phyloP scores from a whole-genome alignment of 1,284 basidiomycete species.

The Apiotrichum veenhuisii region DNA sequence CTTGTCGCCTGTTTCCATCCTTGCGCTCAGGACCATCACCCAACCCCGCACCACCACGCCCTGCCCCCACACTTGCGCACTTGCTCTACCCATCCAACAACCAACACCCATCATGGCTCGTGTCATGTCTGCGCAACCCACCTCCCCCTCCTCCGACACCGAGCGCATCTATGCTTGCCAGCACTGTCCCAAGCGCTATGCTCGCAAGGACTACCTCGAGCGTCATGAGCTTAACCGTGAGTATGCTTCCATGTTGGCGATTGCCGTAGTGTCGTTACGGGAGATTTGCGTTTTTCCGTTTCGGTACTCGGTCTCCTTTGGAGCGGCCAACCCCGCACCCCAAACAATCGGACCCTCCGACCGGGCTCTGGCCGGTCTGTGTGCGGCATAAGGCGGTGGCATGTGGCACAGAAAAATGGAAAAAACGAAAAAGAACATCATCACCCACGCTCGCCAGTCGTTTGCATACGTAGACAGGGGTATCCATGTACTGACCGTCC shows the following conservation, averaged over 20 bases:
- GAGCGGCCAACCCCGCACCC: neutral
- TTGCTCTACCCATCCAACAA: neutral
- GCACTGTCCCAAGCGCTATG: slow-evolving; percentile 21
- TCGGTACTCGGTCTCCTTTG: neutral
- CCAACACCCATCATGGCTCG: slow-evolving; percentile 1
- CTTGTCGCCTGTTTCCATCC: neutral
- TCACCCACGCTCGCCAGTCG: no score
- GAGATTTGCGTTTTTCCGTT: neutral
- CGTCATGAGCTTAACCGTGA: slow-evolving; percentile 25
- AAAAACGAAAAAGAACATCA: no score
- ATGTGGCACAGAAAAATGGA: no score
- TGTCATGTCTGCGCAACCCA: slow-evolving; percentile 4
- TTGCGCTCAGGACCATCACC: no score
- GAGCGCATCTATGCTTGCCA: slow-evolving; percentile 20
- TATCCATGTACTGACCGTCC: neutral
- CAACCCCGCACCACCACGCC: neutral
- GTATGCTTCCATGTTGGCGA: neutral
- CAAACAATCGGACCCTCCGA: neutral
- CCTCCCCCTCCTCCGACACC: slow-evolving; percentile 10
- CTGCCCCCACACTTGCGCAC: neutral
- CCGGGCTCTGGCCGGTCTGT: no score
- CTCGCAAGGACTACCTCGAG: slow-evolving; percentile 24
- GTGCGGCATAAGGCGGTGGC: no score
- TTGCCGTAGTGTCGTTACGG: no score
- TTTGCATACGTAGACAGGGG: no score